A percentile compares a stretch with the other conserved stretches of the same genome.
Evolutionary conservation across 2,329 filamentous ascomycete genomes (phyloP).

Genomic region (Fonsecaea nubica): DNA sequence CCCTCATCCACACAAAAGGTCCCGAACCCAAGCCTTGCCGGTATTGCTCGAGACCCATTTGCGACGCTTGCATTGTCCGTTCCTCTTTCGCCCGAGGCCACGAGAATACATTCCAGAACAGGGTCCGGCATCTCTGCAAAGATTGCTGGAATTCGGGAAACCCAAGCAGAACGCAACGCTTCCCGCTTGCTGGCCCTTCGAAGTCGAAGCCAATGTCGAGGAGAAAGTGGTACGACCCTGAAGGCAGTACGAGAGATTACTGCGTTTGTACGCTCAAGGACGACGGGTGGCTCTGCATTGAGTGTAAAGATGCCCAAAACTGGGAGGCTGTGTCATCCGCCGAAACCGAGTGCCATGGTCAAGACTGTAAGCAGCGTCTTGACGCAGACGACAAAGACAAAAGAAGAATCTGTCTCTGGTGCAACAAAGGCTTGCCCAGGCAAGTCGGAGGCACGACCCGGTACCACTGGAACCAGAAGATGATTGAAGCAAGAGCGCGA

Average conservation of each 20-base stretch:
- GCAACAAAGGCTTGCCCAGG: conserved; percentile 40
- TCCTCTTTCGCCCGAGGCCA: conserved; percentile 41
- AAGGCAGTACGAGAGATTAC: conserved; percentile 37
- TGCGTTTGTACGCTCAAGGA: conserved; percentile 41
- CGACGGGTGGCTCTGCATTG: conserved; percentile 43
- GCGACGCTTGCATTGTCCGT: conserved; percentile 44
- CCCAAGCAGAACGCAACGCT: conserved; percentile 38
- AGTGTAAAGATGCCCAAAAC: conserved; percentile 43
- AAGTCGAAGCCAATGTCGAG: not conserved
- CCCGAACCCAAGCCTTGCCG: conserved; percentile 39
- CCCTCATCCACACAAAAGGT: conserved; percentile 41
- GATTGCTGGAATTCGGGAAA: conserved; percentile 43
- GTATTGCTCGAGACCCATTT: conserved; percentile 44
- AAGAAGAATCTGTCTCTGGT: conserved; percentile 45
- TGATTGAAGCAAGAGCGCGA: conserved; percentile 37
- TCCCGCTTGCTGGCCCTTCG: conserved; percentile 30
- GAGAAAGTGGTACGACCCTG: conserved; percentile 30
- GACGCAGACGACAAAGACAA: conserved; percentile 41
- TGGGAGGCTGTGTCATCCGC: conserved; percentile 34
- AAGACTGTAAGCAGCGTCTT: conserved; percentile 38
- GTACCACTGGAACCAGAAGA: conserved; percentile 38
- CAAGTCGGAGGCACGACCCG: conserved; percentile 38
- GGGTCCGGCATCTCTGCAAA: conserved; percentile 42
- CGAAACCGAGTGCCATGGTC: conserved; percentile 39
- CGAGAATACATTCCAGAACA: conserved; percentile 43